phyloP scores from a whole-genome alignment of 2,329 filamentous ascomycete genomes.

The Myriosclerotinia curreyana region DNA sequence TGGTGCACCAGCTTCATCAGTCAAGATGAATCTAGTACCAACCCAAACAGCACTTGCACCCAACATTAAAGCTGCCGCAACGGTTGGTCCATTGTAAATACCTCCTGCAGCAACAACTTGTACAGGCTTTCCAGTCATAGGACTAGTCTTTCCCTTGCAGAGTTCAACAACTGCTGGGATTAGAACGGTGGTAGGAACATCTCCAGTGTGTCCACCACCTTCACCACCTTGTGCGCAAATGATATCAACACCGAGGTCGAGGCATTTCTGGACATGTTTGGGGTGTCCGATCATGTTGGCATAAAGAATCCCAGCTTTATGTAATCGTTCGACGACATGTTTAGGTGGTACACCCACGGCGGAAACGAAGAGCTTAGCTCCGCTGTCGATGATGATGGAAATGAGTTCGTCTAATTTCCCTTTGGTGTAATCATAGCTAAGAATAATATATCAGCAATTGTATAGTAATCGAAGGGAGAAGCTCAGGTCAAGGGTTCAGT shows the following conservation, averaged over 20 bases:
- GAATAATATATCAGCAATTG: slow-evolving; percentile 30
- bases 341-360: slow-evolving; percentile 93
- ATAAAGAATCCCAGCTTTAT: slow-evolving; percentile 83
- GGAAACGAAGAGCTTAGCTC: slow-evolving; percentile 90
- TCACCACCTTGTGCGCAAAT: slow-evolving; percentile 99
- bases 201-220: slow-evolving; percentile 93
- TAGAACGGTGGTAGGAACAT: slow-evolving; percentile 83
- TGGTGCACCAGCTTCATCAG: slow-evolving; percentile 90
- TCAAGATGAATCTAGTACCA: slow-evolving; percentile 91
- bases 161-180: slow-evolving; percentile 89
- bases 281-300: slow-evolving; percentile 99
- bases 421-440: slow-evolving; percentile 98
- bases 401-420: slow-evolving; percentile 91
- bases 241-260: slow-evolving; percentile 87
- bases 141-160: slow-evolving; percentile 76
- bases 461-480: slow-evolving; percentile 23
- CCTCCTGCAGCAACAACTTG: slow-evolving; percentile 93
- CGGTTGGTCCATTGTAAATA: slow-evolving; percentile 85
- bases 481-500: not conserved
- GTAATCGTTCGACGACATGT: slow-evolving; percentile 82
- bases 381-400: slow-evolving; percentile 88
- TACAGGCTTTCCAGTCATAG: slow-evolving; percentile 81
- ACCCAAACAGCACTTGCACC: slow-evolving; percentile 94
- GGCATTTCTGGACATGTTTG: slow-evolving; percentile 96
- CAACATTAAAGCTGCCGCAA: slow-evolving; percentile 88